Base-by-base conservation (phyloP, 345 rosid species). In the Lumnitzera racemosa region DNA sequence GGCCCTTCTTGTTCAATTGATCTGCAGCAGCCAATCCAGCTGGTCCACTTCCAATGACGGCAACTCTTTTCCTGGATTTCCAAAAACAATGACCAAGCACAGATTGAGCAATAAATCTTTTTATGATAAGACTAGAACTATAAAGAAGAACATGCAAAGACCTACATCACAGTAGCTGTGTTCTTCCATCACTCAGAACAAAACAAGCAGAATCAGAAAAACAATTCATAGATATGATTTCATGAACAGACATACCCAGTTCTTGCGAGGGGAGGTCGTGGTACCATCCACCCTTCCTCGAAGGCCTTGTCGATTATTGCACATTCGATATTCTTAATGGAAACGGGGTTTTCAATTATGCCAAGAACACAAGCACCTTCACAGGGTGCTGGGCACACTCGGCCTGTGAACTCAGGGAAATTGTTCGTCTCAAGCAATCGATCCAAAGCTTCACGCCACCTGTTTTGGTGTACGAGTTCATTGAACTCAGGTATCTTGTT, bases 361-460 rank as follows among this genome's bases (percentile, higher is more conserved):
- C 99, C 99, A 53, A 95, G 98, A 56, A 95, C 99, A 56, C 99
- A 95, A 58, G 99, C 86, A 58, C 99, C 99, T 80, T 95, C 99
- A 69, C 99, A 95, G 7, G 99, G 99, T 59, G 99, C 99, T 73
- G 99, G 98, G 68, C 99, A 95, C 24, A 95, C 99, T n/a, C 99
- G 76, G 48, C 99, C 99, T 20, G 99, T 95, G 62, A 95, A 95
- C 69, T 95, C 99, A 8, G 99, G 99, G 62, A 95, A 95, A 80
- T 90, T 95, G 67, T 95, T 95, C 0, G 99, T 95, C 84, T 95
- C 98, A 11, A 90, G 92, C 50, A 95, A 85, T 36, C 99, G 87
- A 57, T 85, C 87, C 41, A 95, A 76, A n/a, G 99, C 99, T 72
- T 95, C 98, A 24, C 81, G 87, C 99, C 99, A 95, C 77, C 99